Percentiles rank a stretch among this genome's conserved stretches.
These are phyloP conservation scores for Clonostachys rhizophaga DNA, from an alignment of 2,329 filamentous ascomycete genomes.

Conservation along the genomic window DNA sequence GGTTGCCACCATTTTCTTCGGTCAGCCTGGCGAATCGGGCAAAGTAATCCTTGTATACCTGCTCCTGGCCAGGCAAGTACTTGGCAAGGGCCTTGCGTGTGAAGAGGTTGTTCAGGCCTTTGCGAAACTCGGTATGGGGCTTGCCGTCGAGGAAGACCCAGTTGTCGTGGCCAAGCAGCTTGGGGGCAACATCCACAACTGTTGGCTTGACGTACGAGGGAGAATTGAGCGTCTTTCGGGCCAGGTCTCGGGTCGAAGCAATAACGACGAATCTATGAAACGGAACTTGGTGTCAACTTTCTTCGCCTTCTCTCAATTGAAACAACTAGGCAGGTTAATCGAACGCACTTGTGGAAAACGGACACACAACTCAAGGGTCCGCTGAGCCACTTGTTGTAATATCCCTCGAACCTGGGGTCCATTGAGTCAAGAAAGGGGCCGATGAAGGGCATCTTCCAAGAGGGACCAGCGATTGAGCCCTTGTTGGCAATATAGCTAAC, in stretches of 20 bases:
- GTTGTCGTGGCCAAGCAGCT: slow-evolving; percentile 86
- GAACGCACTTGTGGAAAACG: slow-evolving; percentile 91
- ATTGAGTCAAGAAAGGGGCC: slow-evolving; percentile 94
- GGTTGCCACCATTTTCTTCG: slow-evolving; percentile 65
- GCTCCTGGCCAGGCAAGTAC: slow-evolving; percentile 90
- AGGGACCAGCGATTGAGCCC: slow-evolving; percentile 69
- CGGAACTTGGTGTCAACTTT: neutral
- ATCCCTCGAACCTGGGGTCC: slow-evolving; percentile 86
- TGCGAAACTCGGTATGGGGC: slow-evolving; percentile 93
- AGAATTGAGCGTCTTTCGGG: slow-evolving; percentile 95
- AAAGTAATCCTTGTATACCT: slow-evolving; percentile 87
- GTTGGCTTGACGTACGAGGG: slow-evolving; percentile 90
- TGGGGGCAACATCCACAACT: slow-evolving; percentile 90
- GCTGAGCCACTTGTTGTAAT: slow-evolving; percentile 88
- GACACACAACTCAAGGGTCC: slow-evolving; percentile 94
- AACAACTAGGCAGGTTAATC: neutral
- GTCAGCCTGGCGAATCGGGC: slow-evolving; percentile 72
- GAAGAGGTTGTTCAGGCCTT: slow-evolving; percentile 92
- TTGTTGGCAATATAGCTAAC: slow-evolving; percentile 73
- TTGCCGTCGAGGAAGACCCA: slow-evolving; percentile 98
- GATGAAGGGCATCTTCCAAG: slow-evolving; percentile 79
- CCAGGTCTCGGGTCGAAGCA: slow-evolving; percentile 89
- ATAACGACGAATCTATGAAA: slow-evolving; percentile 84
- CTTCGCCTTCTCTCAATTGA: neutral
- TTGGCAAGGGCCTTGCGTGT: slow-evolving; percentile 81